These are phyloP conservation scores for Pistacia atlantica DNA, from an alignment of 345 rosid species.

Conservation along the genomic window DNA sequence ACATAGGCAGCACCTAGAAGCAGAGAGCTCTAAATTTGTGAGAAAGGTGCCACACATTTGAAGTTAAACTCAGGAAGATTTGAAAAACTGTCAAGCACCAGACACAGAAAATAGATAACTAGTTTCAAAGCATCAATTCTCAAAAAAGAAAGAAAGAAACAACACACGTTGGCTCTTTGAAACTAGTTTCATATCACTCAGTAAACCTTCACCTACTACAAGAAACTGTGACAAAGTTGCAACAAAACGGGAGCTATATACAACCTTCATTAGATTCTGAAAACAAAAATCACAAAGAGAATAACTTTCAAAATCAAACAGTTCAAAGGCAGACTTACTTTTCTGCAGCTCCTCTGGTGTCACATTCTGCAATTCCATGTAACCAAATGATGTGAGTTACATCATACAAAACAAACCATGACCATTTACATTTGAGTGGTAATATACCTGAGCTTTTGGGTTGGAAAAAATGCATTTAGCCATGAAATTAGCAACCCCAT, in stretches of 20 bases:
- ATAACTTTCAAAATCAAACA: constrained; percentile 8
- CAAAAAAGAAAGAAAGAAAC: constrained; percentile 2
- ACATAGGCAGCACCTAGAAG: neutral
- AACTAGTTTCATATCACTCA: neutral
- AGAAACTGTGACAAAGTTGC: neutral
- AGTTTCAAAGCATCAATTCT: neutral
- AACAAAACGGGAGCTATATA: neutral
- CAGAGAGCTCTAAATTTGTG: neutral
- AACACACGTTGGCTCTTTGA: neutral
- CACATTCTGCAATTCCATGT: constrained; percentile 57
- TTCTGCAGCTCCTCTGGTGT: constrained; percentile 87
- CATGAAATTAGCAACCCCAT: constrained; percentile 92
- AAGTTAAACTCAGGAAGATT: neutral
- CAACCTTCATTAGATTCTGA: constrained; percentile 1
- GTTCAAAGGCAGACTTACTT: constrained; percentile 41
- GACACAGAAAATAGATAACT: neutral
- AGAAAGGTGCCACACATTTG: neutral
- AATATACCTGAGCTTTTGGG: constrained; percentile 73
- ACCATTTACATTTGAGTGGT: neutral
- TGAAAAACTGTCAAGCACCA: neutral
- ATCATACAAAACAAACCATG: neutral
- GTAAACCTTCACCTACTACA: neutral
- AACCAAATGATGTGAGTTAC: constrained; percentile 26
- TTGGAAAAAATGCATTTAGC: constrained; percentile 84
- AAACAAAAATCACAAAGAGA: no score